These are phyloP conservation scores for Aspergillus pseudoglaucus DNA, from an alignment of 2,329 filamentous ascomycete species.

Conservation along the genomic window DNA sequence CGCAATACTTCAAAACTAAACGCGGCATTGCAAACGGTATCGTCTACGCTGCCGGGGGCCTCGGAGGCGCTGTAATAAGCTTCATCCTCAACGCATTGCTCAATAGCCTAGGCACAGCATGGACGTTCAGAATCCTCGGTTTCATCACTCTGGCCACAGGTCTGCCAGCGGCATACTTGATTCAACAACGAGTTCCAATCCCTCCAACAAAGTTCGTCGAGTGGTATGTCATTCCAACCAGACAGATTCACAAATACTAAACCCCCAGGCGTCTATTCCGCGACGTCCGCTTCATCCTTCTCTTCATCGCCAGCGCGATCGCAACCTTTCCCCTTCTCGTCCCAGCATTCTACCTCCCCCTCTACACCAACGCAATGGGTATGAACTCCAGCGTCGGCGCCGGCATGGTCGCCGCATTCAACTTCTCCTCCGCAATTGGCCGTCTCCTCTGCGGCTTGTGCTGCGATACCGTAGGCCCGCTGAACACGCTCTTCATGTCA, in stretches of 20 bases:
- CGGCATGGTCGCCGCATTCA: constrained; percentile 55
- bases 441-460: constrained; percentile 49
- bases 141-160: constrained; percentile 49
- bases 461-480: constrained; percentile 49
- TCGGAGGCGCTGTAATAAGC: constrained; percentile 50
- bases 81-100: constrained; percentile 44
- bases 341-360: constrained; percentile 55
- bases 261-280: constrained; percentile 31
- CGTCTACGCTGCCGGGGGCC: constrained; percentile 39
- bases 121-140: constrained; percentile 37
- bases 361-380: constrained; percentile 51
- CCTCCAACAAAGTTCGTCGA: constrained; percentile 42
- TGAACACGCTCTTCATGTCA: constrained; percentile 50
- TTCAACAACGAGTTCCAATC: constrained; percentile 35
- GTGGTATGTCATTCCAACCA: constrained; percentile 31
- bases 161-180: constrained; percentile 50
- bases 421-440: constrained; percentile 54
- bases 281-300: constrained; percentile 44
- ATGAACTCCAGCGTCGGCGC: constrained; percentile 49
- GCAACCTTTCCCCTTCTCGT: constrained; percentile 57
- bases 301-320: constrained; percentile 51
- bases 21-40: constrained; percentile 51
- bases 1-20: constrained; percentile 51
- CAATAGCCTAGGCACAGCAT: constrained; percentile 34
- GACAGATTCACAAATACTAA: no score